These are phyloP conservation scores for Neostapfia colusana DNA, from an alignment of 176 grass and related monocot species.

Conservation along the genomic window DNA sequence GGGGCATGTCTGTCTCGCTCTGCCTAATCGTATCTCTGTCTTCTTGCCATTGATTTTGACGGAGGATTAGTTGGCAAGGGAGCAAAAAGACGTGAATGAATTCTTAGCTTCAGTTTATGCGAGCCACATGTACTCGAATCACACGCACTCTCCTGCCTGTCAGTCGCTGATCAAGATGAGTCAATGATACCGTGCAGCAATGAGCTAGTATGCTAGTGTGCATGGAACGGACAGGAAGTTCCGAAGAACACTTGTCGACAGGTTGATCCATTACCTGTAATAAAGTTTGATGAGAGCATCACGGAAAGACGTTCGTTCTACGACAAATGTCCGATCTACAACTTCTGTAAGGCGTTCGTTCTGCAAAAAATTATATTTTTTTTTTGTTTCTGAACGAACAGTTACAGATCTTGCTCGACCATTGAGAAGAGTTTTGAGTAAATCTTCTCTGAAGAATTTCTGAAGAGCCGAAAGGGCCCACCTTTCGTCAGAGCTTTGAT, in stretches of 20 bases:
- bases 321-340: background rate
- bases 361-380: background rate
- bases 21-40: conserved; percentile 41
- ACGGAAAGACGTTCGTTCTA: background rate
- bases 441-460: conserved; percentile 1
- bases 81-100: background rate
- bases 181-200: conserved; percentile 30
- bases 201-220: background rate
- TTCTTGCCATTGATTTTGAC: conserved; percentile 19
- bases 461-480: conserved; percentile 31
- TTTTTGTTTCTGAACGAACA: too few species aligned
- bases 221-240: background rate
- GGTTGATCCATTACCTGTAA: background rate
- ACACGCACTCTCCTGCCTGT: background rate
- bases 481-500: conserved; percentile 25
- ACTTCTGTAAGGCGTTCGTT: background rate
- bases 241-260: background rate
- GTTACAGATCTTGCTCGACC: background rate
- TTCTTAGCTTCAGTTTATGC: background rate
- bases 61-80: conserved; percentile 5
- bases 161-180: conserved; percentile 25
- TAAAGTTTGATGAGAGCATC: background rate
- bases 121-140: conserved; percentile 27
- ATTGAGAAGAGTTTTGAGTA: background rate
- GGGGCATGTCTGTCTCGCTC: conserved; percentile 4